phyloP scores from a whole-genome alignment of 2,329 filamentous ascomycete genomes.

The Pseudogymnoascus sp. region DNA sequence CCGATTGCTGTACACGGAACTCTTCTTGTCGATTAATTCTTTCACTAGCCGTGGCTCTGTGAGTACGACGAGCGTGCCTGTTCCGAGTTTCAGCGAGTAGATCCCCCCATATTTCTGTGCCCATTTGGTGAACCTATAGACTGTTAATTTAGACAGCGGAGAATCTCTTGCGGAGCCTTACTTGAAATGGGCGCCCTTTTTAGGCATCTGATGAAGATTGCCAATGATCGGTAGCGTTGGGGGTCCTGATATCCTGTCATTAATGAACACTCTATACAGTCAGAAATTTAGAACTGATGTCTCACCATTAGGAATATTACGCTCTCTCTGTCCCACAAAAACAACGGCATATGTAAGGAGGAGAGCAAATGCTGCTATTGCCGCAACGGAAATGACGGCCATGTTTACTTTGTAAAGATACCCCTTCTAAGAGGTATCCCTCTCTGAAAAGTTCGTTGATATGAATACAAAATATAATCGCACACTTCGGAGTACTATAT shows the following conservation, averaged over 20 bases:
- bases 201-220: conserved; percentile 18
- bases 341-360: background rate
- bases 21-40: conserved; percentile 17
- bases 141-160: background rate
- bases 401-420: background rate
- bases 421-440: background rate
- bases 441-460: background rate
- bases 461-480: background rate
- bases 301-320: background rate
- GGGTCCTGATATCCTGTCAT: conserved; percentile 11
- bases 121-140: background rate
- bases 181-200: conserved; percentile 26
- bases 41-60: conserved; percentile 13
- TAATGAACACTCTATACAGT: background rate
- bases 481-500: background rate
- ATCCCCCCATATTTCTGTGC: conserved; percentile 17
- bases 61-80: conserved; percentile 14
- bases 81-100: conserved; percentile 23
- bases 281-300: background rate
- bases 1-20: conserved; percentile 29
- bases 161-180: conserved; percentile 23
- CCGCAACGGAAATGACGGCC: background rate
- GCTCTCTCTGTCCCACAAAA: background rate
- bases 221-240: conserved; percentile 19
- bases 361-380: background rate